These are phyloP conservation scores for Chlamydomonas sphaeroides DNA, from an alignment of 139 green algal species.

Conservation along the genomic window DNA sequence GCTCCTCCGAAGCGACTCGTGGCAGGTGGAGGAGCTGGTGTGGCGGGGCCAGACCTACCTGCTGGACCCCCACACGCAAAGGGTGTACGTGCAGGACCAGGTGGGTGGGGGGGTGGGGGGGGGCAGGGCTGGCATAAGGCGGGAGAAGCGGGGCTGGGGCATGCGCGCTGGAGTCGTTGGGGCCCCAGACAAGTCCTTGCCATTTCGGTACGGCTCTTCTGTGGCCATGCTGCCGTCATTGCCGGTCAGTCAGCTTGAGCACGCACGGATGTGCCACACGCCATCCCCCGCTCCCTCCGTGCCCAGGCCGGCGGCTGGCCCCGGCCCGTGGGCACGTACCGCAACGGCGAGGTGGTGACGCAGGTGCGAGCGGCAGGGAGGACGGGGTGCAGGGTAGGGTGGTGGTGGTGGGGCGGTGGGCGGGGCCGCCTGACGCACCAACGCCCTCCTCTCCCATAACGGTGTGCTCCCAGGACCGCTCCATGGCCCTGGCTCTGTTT, in stretches of 20 bases:
- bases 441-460: too few relatives aligned
- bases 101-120: constrained; percentile 6
- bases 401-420: too few relatives aligned
- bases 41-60: constrained; percentile 16
- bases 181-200: too few relatives aligned
- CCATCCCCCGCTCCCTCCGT: neutral
- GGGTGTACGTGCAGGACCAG: constrained; percentile 35
- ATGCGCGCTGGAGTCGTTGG: too few relatives aligned
- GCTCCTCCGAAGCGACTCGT: neutral
- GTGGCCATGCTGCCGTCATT: too few relatives aligned
- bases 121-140: too few relatives aligned
- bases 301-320: constrained; percentile 20
- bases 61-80: constrained; percentile 21
- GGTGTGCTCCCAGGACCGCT: constrained; percentile 9
- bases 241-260: too few relatives aligned
- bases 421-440: too few relatives aligned
- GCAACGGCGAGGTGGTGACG: constrained; percentile 4
- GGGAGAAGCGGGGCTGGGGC: too few relatives aligned
- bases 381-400: neutral
- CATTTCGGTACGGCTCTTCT: too few relatives aligned
- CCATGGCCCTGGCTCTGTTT: constrained; percentile 45
- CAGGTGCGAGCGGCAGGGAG: neutral
- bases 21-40: constrained; percentile 28
- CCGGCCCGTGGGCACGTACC: constrained; percentile 16
- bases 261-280: too few relatives aligned